Base-by-base conservation (phyloP, 1,284 basidiomycete species). In the Termitomyces sp. region DNA sequence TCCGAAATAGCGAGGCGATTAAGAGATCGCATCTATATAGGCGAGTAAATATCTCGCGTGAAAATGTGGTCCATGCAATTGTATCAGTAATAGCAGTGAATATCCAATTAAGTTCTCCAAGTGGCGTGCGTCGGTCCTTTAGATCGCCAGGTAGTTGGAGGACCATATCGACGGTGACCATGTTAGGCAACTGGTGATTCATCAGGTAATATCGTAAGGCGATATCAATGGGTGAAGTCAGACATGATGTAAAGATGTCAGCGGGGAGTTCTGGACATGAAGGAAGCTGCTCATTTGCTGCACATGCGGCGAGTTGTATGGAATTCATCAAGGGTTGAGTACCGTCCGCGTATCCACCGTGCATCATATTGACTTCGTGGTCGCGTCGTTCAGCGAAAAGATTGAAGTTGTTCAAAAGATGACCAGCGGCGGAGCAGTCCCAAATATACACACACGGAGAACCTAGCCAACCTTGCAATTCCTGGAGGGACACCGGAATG, bases 71-170 rank as follows among this genome's bases (percentile, higher is more conserved):
- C 96, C 97, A 99, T 12, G 97, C 97, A 60, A 99, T 98, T 7
- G 96, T 98, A 72, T 99, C 96, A 15, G 96, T 99, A 60, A 99
- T 94, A 40, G 96, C 94, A 1, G 94, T 98, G 73, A 99, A 98
- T 63, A 99, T 98, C 96, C 97, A 99, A 70, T 98, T 98, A 28
- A 99, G 83, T 71, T 99, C 96, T 51, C 96, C 96, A 1, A 99
- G 79, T 0, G 96, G 96, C 2, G 97, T 98, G 24, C 94, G 82
- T 33, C 96, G 82, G 67, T 99, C 96, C 70, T 98, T 98, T 58
- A 99, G 81, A 65, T 98, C 94, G 4, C 97, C 96, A 0, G 96
- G 97, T 17, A 99, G 84, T 67, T 95, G 90, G 82, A 94, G 88
- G 38, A 97, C 90, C 87, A 95, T 92, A 65, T 98, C 94, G 31